These are phyloP conservation scores for Mortierella sp. DNA, from an alignment of 371 early-diverging fungal genomes.

Conservation along the genomic window DNA sequence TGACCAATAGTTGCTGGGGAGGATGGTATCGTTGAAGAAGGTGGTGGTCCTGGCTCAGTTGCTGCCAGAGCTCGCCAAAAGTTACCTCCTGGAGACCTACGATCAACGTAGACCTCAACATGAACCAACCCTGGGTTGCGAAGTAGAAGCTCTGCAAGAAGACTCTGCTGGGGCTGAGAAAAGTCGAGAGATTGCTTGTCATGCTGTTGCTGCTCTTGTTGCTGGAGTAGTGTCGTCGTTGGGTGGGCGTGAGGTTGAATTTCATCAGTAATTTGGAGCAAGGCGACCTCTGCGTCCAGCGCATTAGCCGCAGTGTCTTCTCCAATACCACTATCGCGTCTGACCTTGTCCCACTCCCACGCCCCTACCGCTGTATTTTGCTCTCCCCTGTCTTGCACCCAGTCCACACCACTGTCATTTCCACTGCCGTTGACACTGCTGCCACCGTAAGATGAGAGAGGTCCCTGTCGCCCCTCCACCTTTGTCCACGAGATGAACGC, in stretches of 20 bases:
- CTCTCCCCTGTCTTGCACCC: constrained; percentile 1
- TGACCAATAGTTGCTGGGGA: neutral
- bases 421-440: neutral
- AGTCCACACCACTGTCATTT: neutral
- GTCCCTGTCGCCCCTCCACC: neutral
- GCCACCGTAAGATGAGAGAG: neutral
- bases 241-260: neutral
- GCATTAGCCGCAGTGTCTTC: constrained; percentile 18
- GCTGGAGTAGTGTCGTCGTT: neutral
- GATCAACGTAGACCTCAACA: constrained; percentile 37
- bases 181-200: neutral
- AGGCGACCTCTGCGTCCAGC: constrained; percentile 3
- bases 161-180: neutral
- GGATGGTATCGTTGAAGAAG: neutral
- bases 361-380: constrained; percentile 5
- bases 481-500: constrained; percentile 13
- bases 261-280: neutral
- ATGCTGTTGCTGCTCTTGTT: neutral
- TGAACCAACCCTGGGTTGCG: constrained; percentile 30
- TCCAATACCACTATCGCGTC: constrained; percentile 30
- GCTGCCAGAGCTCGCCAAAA: constrained; percentile 44
- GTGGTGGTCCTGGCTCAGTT: neutral
- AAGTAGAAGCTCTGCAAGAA: constrained; percentile 18
- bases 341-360: constrained; percentile 17
- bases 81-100: constrained; percentile 29